phyloP scores from a whole-genome alignment of 495 filamentous ascomycete species.

The Xylaria acuta region DNA sequence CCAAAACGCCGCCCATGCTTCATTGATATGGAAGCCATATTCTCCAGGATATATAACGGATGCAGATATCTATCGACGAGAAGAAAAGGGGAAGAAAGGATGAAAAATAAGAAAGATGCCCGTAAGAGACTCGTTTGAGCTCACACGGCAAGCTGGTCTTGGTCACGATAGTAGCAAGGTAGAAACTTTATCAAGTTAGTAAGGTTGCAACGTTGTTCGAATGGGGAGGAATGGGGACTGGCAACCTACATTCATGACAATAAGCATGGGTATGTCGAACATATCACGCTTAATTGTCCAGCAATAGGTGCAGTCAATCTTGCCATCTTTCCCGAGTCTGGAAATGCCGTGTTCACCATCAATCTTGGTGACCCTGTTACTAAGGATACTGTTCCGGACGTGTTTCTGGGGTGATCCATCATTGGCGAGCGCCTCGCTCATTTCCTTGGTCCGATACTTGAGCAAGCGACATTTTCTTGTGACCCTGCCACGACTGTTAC shows the following conservation, averaged over 20 bases:
- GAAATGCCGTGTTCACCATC: constrained; percentile 78
- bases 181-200: constrained; percentile 51
- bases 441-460: constrained; percentile 84
- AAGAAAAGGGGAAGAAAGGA: background rate
- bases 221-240: background rate
- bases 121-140: constrained; percentile 7
- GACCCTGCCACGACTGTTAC: constrained; percentile 81
- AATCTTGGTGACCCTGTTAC: constrained; percentile 64
- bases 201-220: constrained; percentile 13
- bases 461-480: constrained; percentile 85
- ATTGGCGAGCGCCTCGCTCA: constrained; percentile 40
- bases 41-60: constrained; percentile 21
- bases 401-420: constrained; percentile 50
- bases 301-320: constrained; percentile 91
- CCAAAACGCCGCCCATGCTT: constrained; percentile 46
- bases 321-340: constrained; percentile 83
- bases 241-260: constrained; percentile 90
- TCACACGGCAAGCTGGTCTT: constrained; percentile 57
- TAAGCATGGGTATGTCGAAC: constrained; percentile 98
- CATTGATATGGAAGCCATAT: constrained; percentile 27
- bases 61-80: constrained; percentile 25
- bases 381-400: constrained; percentile 55
- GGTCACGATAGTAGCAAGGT: constrained; percentile 57
- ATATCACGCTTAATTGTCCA: constrained; percentile 97
- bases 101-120: background rate